Percentiles rank a stretch among this genome's conserved stretches.
Evolutionary conservation across 495 filamentous ascomycete genomes (phyloP).

Genomic region (Penicillium simplicissimum): DNA sequence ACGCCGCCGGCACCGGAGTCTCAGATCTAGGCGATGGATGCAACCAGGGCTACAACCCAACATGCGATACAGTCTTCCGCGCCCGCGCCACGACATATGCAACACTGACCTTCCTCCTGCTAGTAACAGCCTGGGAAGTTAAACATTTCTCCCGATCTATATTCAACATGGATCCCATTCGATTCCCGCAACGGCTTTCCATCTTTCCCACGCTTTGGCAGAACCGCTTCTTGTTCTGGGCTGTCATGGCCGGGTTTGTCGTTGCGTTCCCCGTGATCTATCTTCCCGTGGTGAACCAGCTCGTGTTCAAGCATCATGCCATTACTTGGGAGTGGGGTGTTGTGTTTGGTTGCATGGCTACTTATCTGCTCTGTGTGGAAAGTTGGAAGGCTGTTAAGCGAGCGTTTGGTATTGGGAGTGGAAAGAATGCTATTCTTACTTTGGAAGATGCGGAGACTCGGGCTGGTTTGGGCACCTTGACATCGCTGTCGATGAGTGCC

Average conservation of each 20-base stretch:
- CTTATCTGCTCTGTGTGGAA: slow-evolving; percentile 65
- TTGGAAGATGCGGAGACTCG: slow-evolving; percentile 37
- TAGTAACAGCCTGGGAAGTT: slow-evolving; percentile 75
- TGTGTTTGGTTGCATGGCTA: slow-evolving; percentile 57
- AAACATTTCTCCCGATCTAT: slow-evolving; percentile 68
- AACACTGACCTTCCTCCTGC: slow-evolving; percentile 70
- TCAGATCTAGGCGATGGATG: slow-evolving; percentile 64
- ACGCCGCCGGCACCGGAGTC: slow-evolving; percentile 58
- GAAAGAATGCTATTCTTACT: slow-evolving; percentile 34
- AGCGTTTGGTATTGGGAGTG: slow-evolving; percentile 37
- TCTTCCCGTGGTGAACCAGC: slow-evolving; percentile 65
- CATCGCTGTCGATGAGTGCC: slow-evolving; percentile 31
- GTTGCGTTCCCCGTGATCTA: slow-evolving; percentile 74
- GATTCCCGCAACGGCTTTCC: slow-evolving; percentile 44
- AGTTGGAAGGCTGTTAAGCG: slow-evolving; percentile 68
- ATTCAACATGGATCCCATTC: slow-evolving; percentile 63
- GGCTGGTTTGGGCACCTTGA: slow-evolving; percentile 27
- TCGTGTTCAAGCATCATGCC: slow-evolving; percentile 73
- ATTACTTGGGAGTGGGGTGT: slow-evolving; percentile 76
- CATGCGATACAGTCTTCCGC: slow-evolving; percentile 67
- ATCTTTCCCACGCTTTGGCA: slow-evolving; percentile 66
- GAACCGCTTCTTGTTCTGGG: slow-evolving; percentile 75
- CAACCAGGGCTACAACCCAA: slow-evolving; percentile 57
- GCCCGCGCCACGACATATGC: slow-evolving; percentile 77
- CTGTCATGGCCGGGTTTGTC: slow-evolving; percentile 64